Percentiles rank a stretch among this genome's conserved stretches.
phyloP scores from a whole-genome alignment of 116 monocot genomes.

The Papilionanthe hybrid region DNA sequence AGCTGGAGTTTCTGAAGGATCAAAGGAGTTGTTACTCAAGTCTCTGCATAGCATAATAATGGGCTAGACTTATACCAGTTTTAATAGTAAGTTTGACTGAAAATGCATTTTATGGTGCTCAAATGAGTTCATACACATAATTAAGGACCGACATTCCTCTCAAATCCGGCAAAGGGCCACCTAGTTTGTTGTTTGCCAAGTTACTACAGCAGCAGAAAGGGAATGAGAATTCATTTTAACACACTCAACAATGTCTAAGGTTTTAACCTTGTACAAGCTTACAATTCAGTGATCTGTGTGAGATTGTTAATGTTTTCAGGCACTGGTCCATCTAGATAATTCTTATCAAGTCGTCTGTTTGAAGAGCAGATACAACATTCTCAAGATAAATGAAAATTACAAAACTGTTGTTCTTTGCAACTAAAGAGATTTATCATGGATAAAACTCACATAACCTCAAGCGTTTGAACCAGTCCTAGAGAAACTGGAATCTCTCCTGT shows the following conservation, averaged over 20 bases:
- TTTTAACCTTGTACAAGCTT: slow-evolving; percentile 11
- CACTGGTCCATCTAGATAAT: slow-evolving; percentile 15
- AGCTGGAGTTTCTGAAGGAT: slow-evolving; percentile 24
- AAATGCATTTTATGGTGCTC: neutral
- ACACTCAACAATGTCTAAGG: neutral
- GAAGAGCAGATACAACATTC: neutral
- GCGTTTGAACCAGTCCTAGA: slow-evolving; percentile 16
- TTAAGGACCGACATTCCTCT: slow-evolving; percentile 15
- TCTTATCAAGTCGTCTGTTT: slow-evolving; percentile 27
- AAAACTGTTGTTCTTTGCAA: too few relatives aligned
- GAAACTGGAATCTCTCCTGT: slow-evolving; percentile 24
- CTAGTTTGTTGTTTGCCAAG: slow-evolving; percentile 29
- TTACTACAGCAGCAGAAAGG: slow-evolving; percentile 13
- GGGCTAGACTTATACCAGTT: neutral
- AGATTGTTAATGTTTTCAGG: slow-evolving; percentile 20
- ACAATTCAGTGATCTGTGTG: slow-evolving; percentile 18
- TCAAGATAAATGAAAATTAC: neutral
- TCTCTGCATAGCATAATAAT: slow-evolving; percentile 17
- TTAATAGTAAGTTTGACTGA: neutral
- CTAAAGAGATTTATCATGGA: neutral
- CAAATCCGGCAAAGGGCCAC: slow-evolving; percentile 30
- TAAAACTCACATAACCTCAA: slow-evolving; percentile 26
- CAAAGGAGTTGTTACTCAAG: slow-evolving; percentile 48
- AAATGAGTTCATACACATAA: slow-evolving; percentile 22
- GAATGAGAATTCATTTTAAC: neutral